Evolutionary conservation across 345 rosid genomes (phyloP).

Genomic region (Arabidopsis thaliana): TAIR10.1 NC_003075.7:10940001-10940500

Average conservation of each 20-base stretch:
- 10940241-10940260: constrained; percentile 12
- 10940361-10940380: constrained; percentile 50
- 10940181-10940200: neutral
- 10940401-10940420: constrained; percentile 23
- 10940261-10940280: constrained; percentile 37
- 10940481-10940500: constrained; percentile 7
- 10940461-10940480: constrained; percentile 16
- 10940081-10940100: neutral
- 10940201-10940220: neutral
- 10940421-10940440: constrained; percentile 22
- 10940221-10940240: constrained; percentile 14
- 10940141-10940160: neutral
- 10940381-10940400: neutral
- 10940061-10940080: too few species aligned
- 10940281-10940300: constrained; percentile 44
- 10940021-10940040: constrained; percentile 8
- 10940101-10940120: constrained; percentile 6
- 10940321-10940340: constrained; percentile 41
- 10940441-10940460: neutral
- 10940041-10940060: neutral
- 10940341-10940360: constrained; percentile 42
- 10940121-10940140: constrained; percentile 19
- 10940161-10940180: neutral
- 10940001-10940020: neutral
- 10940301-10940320: constrained; percentile 46